Conservation (phyloP, 169 alveolate genomes). For the Plasmodium knowlesi region DNA sequence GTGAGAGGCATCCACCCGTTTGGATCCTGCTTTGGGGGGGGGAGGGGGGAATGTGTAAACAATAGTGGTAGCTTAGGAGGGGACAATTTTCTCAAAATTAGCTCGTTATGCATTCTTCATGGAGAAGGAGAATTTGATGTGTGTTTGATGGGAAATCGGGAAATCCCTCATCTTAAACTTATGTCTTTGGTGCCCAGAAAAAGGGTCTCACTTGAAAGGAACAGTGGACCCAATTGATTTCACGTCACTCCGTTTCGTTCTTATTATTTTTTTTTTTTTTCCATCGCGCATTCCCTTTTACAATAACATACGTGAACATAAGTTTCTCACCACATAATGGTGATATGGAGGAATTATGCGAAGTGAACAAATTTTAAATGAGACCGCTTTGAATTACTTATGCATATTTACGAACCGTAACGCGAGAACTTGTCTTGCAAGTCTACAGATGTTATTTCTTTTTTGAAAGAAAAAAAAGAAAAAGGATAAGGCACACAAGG, state of each 20-base stretch:
- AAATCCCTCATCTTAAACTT: neutral
- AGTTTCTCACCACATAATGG: neutral
- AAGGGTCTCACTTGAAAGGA: neutral
- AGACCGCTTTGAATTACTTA: neutral
- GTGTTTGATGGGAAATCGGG: neutral
- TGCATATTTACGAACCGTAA: neutral
- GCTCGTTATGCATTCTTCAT: neutral
- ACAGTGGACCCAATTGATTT: neutral
- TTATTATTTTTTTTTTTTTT: neutral
- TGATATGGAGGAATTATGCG: neutral
- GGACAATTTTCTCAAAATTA: neutral
- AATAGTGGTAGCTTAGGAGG: no score
- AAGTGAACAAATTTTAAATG: neutral
- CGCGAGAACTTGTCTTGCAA: neutral
- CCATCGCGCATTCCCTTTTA: neutral
- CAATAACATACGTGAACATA: neutral
- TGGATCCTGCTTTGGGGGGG: neutral
- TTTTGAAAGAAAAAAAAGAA: neutral
- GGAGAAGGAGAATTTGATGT: neutral
- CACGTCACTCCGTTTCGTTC: neutral
- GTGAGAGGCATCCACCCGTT: neutral
- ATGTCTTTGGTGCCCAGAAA: neutral
- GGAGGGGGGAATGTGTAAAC: no score
- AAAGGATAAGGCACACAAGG: neutral
- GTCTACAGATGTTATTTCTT: neutral